Evolutionary conservation across 2,329 filamentous ascomycete genomes (phyloP), one percentile per base, ranked within the genome.

Genomic region (Xylaria sp.): DNA sequence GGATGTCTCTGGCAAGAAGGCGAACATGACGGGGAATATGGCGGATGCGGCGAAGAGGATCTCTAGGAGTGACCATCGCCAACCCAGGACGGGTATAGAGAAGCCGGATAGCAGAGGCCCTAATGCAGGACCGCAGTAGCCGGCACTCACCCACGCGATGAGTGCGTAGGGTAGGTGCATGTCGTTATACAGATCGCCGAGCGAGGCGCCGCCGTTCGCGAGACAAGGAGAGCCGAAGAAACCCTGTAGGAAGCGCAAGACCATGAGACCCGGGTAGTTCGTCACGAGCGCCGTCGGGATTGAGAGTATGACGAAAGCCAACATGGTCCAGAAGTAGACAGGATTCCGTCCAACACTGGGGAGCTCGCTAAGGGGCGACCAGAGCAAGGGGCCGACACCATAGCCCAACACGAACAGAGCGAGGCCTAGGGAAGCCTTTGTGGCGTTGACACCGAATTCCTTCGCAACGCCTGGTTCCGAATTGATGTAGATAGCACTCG

Each of bases 211-310:
- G 5, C 85, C 86, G 0, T 86, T 91, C 0, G 90, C 90, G 8
- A 93, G 80, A 76, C 87, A 90, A 0, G 90, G 90, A 8, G 85
- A 88, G 9, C 90, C 89, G 72, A 91, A 90, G 82, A 91, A 90
- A 1, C 89, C 90, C 68, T 88, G 87, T 3, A 91, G 78, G 79
- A 91, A 91, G 1, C 90, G 85, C 2, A 90, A 81, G 2, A 91
- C 87, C 73, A 92, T 84, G 10, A 93, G 82, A 0, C 89, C 89
- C 0, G 87, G 80, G 62, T 89, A 91, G 80, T 89, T 91, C 54
- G 86, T 79, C 3, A 88, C 88, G 0, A 92, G 78, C 0, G 89
- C 88, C 0, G 90, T 88, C 0, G 90, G 90, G 18, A 93, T 85
- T 6, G 86, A 88, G 12, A 93, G 79, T 69, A 92, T 85, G 58